Evolutionary conservation across 2,329 filamentous ascomycete species (phyloP).

Genomic region (Clathrospora elynae): DNA sequence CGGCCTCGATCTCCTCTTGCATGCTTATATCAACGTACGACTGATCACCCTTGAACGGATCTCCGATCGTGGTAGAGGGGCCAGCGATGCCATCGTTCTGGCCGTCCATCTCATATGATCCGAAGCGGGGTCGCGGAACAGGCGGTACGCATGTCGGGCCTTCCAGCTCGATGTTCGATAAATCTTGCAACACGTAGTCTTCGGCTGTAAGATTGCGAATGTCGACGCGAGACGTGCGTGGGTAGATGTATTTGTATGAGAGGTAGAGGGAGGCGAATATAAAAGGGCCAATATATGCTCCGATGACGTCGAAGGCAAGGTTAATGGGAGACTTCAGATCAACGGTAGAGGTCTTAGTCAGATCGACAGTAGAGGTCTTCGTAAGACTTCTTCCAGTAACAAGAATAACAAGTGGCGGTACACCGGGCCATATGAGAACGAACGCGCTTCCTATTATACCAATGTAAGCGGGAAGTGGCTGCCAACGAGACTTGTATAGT

Average conservation of each 20-base stretch:
- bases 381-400: conserved; percentile 17
- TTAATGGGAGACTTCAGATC: conserved; percentile 19
- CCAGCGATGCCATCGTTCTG: conserved; percentile 5
- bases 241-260: conserved; percentile 26
- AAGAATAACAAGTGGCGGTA: conserved; percentile 34
- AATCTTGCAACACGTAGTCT: conserved; percentile 26
- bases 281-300: conserved; percentile 31
- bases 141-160: conserved; percentile 4
- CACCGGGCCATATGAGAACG: conserved; percentile 35
- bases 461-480: conserved; percentile 39
- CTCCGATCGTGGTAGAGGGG: conserved; percentile 1
- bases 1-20: no score
- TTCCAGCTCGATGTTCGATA: conserved; percentile 23
- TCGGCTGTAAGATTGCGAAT: conserved; percentile 23
- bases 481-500: conserved; percentile 43
- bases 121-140: conserved; percentile 6
- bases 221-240: conserved; percentile 20
- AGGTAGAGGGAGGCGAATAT: conserved; percentile 25
- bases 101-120: conserved; percentile 15
- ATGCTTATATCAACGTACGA: conserved; percentile 8
- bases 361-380: conserved; percentile 10
- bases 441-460: conserved; percentile 32
- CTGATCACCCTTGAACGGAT: conserved; percentile 4
- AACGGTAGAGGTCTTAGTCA: conserved; percentile 13
- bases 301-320: conserved; percentile 32